phyloP scores from a whole-genome alignment of 2,329 filamentous ascomycete genomes.

The Alternaria sp. region DNA sequence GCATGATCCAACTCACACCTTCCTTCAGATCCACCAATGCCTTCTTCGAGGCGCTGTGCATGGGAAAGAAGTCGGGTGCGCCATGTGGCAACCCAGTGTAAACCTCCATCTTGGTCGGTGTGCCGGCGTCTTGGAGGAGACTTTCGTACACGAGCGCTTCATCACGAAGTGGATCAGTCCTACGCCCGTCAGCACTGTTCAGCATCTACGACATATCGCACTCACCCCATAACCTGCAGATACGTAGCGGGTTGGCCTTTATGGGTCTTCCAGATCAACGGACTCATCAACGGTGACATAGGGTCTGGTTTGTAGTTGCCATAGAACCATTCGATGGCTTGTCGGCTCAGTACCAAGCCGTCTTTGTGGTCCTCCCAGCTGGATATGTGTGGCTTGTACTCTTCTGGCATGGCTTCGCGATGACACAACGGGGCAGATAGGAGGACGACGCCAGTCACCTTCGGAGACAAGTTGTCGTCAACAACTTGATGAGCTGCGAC shows the following conservation, averaged over 20 bases:
- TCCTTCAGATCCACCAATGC: conserved; percentile 36
- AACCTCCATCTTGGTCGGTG: conserved; percentile 43
- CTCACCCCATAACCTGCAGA: conserved; percentile 57
- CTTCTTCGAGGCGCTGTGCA: conserved; percentile 31
- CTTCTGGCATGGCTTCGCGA: neutral
- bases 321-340: neutral
- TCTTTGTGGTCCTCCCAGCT: neutral
- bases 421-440: neutral
- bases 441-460: neutral
- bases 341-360: neutral
- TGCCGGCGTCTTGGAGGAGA: neutral
- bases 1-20: conserved; percentile 48
- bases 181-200: neutral
- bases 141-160: conserved; percentile 16
- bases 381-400: neutral
- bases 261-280: conserved; percentile 28
- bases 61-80: conserved; percentile 46
- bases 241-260: conserved; percentile 55
- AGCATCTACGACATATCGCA: neutral
- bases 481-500: conserved; percentile 19
- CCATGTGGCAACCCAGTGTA: conserved; percentile 54
- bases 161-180: neutral
- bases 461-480: conserved; percentile 9
- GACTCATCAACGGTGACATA: conserved; percentile 33
- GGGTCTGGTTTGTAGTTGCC: conserved; percentile 41